Conservation (phyloP, 495 filamentous ascomycete species). For the Geoglossum glabrum region DNA sequence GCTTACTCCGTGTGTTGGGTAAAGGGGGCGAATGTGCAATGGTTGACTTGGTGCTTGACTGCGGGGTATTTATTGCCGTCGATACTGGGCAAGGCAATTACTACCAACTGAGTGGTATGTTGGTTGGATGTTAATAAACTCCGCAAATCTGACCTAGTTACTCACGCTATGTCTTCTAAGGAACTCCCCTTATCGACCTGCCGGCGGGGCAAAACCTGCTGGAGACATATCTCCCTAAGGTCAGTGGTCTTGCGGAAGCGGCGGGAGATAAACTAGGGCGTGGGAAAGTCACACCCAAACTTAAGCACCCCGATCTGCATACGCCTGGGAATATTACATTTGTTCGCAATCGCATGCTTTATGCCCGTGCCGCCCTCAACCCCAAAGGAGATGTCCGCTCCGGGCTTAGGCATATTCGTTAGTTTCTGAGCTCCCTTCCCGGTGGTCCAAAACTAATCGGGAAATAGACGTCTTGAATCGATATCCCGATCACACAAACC, state of each 20-base stretch:
- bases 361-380: slow-evolving; percentile 51
- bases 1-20: slow-evolving; percentile 49
- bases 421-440: slow-evolving; percentile 17
- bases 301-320: background rate
- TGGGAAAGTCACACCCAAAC: background rate
- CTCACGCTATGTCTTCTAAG: slow-evolving; percentile 4
- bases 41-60: slow-evolving; percentile 57
- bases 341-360: slow-evolving; percentile 69
- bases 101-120: slow-evolving; percentile 60
- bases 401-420: slow-evolving; percentile 67
- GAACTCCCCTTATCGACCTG: slow-evolving; percentile 1
- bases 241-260: background rate
- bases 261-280: background rate
- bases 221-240: background rate
- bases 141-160: background rate
- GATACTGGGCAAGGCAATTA: slow-evolving; percentile 38
- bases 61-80: slow-evolving; percentile 53
- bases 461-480: slow-evolving; percentile 67
- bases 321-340: slow-evolving; percentile 48
- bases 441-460: slow-evolving; percentile 1
- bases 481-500: slow-evolving; percentile 28
- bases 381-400: slow-evolving; percentile 42
- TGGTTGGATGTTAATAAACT: background rate
- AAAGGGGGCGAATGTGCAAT: slow-evolving; percentile 64
- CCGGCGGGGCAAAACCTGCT: background rate